Percentiles rank a stretch among this genome's conserved stretches.
These are phyloP conservation scores for Akebia trifoliata DNA, from an alignment of 164 flowering plant species.

Conservation along the genomic window DNA sequence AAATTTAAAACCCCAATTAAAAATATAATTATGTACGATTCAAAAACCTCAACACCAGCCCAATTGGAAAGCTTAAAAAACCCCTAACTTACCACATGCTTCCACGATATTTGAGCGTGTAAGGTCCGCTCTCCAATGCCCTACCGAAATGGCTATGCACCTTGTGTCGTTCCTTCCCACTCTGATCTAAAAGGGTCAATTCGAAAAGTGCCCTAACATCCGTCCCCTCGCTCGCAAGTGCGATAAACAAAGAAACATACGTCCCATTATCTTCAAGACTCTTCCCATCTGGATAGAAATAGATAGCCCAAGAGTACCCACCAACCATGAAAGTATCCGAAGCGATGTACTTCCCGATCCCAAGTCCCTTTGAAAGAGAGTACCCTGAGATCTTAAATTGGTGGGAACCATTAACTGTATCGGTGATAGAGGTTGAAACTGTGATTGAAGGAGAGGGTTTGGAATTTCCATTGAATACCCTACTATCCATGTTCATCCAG, in stretches of 20 bases:
- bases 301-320: constrained; percentile 85
- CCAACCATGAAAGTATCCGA: constrained; percentile 83
- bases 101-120: constrained; percentile 80
- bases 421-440: constrained; percentile 60
- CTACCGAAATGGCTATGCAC: constrained; percentile 89
- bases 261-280: constrained; percentile 71
- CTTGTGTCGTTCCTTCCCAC: constrained; percentile 80
- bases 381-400: constrained; percentile 78
- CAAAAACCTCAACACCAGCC: not conserved
- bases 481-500: constrained; percentile 40
- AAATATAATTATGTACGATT: too few relatives aligned
- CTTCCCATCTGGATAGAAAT: constrained; percentile 88
- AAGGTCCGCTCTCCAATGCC: constrained; percentile 80
- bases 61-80: not conserved
- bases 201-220: constrained; percentile 89
- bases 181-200: constrained; percentile 81
- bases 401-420: constrained; percentile 78
- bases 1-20: too few relatives aligned
- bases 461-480: constrained; percentile 28
- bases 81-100: constrained; percentile 75
- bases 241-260: constrained; percentile 83
- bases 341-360: constrained; percentile 79
- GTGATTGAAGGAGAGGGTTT: constrained; percentile 38
- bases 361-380: constrained; percentile 69
- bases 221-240: constrained; percentile 80